Evolutionary conservation across 179 eudicot species (phyloP).

Genomic region (Spinacia oleracea): DNA sequence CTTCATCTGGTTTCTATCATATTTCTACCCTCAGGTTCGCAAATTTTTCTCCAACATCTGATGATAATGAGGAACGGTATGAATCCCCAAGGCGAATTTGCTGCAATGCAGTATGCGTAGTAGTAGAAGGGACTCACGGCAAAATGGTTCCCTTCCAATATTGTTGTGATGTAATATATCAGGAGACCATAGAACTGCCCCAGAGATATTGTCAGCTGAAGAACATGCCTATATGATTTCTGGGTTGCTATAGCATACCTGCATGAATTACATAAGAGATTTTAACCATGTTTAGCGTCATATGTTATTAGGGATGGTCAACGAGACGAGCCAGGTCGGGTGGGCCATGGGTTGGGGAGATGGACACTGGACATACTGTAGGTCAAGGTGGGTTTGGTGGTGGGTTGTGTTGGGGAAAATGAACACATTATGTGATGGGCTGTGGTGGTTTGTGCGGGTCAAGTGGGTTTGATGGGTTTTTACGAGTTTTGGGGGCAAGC

Average conservation of each 20-base stretch:
- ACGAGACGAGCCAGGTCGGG: too few relatives aligned
- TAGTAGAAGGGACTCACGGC: conserved; percentile 52
- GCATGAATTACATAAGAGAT: conserved; percentile 25
- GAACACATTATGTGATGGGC: too few relatives aligned
- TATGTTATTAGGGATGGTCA: conserved; percentile 28
- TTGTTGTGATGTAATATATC: conserved; percentile 69
- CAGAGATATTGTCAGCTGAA: conserved; percentile 68
- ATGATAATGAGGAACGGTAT: conserved; percentile 64
- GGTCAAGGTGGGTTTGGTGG: too few relatives aligned
- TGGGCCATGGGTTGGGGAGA: too few relatives aligned
- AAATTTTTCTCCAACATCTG: conserved; percentile 83
- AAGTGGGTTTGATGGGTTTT: too few relatives aligned
- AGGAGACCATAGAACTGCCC: conserved; percentile 87
- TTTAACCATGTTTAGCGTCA: background rate
- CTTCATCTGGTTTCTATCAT: conserved; percentile 51
- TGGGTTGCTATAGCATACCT: conserved; percentile 81
- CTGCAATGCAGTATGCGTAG: conserved; percentile 65
- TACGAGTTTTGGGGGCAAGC: too few relatives aligned
- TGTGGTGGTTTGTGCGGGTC: too few relatives aligned
- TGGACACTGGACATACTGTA: too few relatives aligned
- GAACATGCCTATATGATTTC: conserved; percentile 75
- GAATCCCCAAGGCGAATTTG: conserved; percentile 69
- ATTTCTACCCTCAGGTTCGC: conserved; percentile 53
- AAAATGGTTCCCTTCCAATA: conserved; percentile 77
- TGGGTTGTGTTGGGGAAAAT: too few relatives aligned